A percentile compares a stretch with the other conserved stretches of the same genome.
These are phyloP conservation scores for Phyllosticta capitalensis DNA, from an alignment of 2,329 filamentous ascomycete species.

Conservation along the genomic window DNA sequence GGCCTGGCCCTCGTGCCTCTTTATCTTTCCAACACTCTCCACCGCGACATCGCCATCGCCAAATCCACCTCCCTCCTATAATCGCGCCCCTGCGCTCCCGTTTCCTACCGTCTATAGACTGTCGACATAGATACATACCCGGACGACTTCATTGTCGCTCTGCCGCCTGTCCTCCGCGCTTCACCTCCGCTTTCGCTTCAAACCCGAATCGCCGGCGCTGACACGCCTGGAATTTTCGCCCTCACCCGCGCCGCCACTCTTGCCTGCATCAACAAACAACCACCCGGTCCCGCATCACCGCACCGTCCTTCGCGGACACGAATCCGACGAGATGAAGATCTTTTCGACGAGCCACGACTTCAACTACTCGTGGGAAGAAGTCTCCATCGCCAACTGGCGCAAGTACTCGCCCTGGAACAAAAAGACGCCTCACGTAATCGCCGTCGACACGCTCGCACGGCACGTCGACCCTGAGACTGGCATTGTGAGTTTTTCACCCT, in stretches of 20 bases:
- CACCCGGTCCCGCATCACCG: not conserved
- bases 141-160: not conserved
- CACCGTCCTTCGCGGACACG: not conserved
- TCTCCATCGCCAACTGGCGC: constrained; percentile 93
- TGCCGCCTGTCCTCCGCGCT: not conserved
- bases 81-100: not conserved
- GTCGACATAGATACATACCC: not conserved
- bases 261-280: not conserved
- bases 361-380: constrained; percentile 97
- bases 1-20: not conserved
- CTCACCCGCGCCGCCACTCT: not conserved
- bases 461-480: constrained; percentile 53
- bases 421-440: constrained; percentile 92
- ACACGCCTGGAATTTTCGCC: not conserved
- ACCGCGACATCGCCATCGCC: not conserved
- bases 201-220: not conserved
- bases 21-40: not conserved
- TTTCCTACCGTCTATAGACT: not conserved
- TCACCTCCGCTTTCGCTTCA: not conserved
- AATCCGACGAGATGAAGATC: constrained; percentile 64
- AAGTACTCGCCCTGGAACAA: constrained; percentile 99
- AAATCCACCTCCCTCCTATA: not conserved
- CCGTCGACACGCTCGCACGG: constrained; percentile 84
- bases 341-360: constrained; percentile 86
- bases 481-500: constrained; percentile 44